These are phyloP conservation scores for Trichothecium roseum DNA, from an alignment of 2,329 filamentous ascomycete genomes.

Conservation along the genomic window DNA sequence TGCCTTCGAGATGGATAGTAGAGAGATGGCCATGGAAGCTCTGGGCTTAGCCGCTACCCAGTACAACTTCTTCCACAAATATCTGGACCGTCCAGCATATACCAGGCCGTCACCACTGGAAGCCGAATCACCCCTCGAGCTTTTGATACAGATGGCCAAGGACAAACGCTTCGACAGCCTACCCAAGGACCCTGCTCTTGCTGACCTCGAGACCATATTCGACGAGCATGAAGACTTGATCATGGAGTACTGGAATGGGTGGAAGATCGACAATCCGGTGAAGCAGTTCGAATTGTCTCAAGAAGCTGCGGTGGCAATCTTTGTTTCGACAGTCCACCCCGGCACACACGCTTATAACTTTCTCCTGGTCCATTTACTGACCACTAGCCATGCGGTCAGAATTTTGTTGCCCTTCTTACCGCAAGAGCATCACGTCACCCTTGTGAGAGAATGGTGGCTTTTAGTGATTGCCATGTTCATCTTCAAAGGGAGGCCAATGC, in stretches of 20 bases:
- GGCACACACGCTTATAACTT: constrained; percentile 66
- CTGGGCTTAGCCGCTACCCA: constrained; percentile 55
- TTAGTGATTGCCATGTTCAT: constrained; percentile 72
- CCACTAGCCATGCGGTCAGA: constrained; percentile 79
- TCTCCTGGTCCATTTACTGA: constrained; percentile 72
- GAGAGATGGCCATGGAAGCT: constrained; percentile 82
- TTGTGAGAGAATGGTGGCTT: constrained; percentile 87
- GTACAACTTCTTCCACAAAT: constrained; percentile 52
- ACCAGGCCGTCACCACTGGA: constrained; percentile 51
- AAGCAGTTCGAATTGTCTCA: constrained; percentile 66
- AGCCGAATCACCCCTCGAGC: constrained; percentile 54
- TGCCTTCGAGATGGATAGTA: constrained; percentile 77
- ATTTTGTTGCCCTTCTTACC: constrained; percentile 73
- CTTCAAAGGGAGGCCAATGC: constrained; percentile 58
- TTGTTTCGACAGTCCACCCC: constrained; percentile 48
- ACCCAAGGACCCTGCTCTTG: constrained; percentile 45
- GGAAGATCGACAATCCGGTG: constrained; percentile 60
- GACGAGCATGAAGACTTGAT: constrained; percentile 57
- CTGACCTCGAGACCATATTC: constrained; percentile 61
- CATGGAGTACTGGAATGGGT: constrained; percentile 86
- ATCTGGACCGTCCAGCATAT: constrained; percentile 63
- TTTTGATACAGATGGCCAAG: constrained; percentile 57
- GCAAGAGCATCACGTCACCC: constrained; percentile 55
- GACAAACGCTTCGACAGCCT: constrained; percentile 63
- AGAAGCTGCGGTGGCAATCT: constrained; percentile 47